Evolutionary conservation across 306 rosid species (phyloP), one percentile per base, ranked within the genome.

Genomic region (Cucurbita ficifolia): DNA sequence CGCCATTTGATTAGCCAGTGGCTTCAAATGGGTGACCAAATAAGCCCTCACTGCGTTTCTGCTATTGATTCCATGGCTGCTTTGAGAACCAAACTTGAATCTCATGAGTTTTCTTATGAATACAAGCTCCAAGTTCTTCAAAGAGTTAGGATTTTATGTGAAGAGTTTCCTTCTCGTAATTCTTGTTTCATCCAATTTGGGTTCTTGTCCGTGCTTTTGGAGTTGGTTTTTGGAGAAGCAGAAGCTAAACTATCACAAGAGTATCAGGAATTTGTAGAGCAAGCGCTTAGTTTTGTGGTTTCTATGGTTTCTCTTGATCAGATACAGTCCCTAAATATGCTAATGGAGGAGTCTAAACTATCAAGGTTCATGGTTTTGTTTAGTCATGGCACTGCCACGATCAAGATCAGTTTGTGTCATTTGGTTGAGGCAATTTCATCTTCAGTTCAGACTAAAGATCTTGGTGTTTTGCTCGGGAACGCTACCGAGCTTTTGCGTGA

Each of bases 1-100:
- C 92, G 89, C 50, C 92, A 89, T 79, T 83, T 92, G 81, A 89
- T 92, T 17, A 56, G 78, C 33, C 90, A 81, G 46, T 92, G 97
- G 96, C 88, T 87, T 50, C 86, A 87, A 52, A 56, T 83, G 33
- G 73, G 78, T 49, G 62, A 77, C 52, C 85, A 80, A 12, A 75
- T 82, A 12, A 82, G 84, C 76, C 83, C 83, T 29, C 73, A 57
- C 10, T 74, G 74, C 69, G 52, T 88, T 68, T 75, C 81, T 62
- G 75, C 77, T n/a, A 16, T 82, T 19, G 82, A 82, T 62, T 84
- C 85, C 70, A 53, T 91, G 43, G 58, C 84, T 81, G 59, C 83
- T 24, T 70, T 91, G 36, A 89, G 81, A 58, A 79, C 21, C 76
- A 42, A 39, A 76, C 93, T 91, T 49, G 63, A 84, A 80, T 87